These are phyloP conservation scores for Aspergillus fumigatiaffinis DNA, from an alignment of 2,329 filamentous ascomycete species.

Conservation along the genomic window DNA sequence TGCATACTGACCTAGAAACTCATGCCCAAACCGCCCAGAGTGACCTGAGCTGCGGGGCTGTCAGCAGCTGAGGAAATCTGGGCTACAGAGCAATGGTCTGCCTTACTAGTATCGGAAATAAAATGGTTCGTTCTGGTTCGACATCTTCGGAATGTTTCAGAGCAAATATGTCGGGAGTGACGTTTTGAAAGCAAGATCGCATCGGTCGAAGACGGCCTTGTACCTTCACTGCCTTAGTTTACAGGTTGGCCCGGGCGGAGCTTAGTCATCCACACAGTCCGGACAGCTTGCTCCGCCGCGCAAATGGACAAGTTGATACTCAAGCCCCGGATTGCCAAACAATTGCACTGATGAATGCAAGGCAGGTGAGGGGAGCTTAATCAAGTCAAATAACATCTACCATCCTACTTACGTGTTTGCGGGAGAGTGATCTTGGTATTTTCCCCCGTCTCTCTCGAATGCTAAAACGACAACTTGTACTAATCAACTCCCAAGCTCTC, in stretches of 20 bases:
- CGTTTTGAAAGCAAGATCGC: conserved; percentile 5
- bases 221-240: conserved; percentile 10
- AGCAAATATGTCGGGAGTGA: conserved; percentile 4
- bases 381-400: conserved; percentile 25
- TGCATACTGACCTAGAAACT: conserved; percentile 74
- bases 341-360: conserved; percentile 33
- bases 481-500: conserved; percentile 30
- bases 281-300: conserved; percentile 33
- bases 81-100: conserved; percentile 21
- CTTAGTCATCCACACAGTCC: conserved; percentile 46
- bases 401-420: conserved; percentile 18
- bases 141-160: conserved; percentile 48
- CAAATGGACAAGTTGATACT: conserved; percentile 42
- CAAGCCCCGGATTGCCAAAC: conserved; percentile 29
- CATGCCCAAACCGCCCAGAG: conserved; percentile 94
- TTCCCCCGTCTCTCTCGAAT: conserved; percentile 12
- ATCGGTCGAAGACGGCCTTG: background rate
- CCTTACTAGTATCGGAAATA: conserved; percentile 96
- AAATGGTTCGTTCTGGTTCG: conserved; percentile 73
- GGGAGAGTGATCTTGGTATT: conserved; percentile 28
- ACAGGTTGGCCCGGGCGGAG: conserved; percentile 19
- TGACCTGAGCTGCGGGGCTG: conserved; percentile 74
- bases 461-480: conserved; percentile 28
- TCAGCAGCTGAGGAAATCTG: conserved; percentile 41
- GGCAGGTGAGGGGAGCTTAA: conserved; percentile 35